Evolutionary conservation across 345 rosid species (phyloP).

Genomic region (Cardamine chenopodiifolia): DNA sequence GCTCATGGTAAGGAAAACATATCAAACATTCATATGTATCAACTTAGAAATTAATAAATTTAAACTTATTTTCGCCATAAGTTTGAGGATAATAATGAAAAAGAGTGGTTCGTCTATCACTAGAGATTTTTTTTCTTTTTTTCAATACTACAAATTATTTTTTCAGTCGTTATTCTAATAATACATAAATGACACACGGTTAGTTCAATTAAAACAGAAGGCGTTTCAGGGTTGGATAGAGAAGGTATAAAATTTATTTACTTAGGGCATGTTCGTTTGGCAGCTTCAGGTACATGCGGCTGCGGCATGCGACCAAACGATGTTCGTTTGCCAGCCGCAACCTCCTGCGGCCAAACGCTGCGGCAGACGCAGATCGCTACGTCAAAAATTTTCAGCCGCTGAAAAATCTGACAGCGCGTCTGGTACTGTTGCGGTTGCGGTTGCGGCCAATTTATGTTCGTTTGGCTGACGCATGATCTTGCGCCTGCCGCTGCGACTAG

Average conservation of each 20-base stretch:
- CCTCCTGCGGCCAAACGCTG: too few relatives aligned
- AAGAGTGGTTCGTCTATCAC: neutral
- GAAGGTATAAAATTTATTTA: constrained; percentile 12
- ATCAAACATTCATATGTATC: neutral
- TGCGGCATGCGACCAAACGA: too few relatives aligned
- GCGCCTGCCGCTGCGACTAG: too few relatives aligned
- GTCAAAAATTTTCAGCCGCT: too few relatives aligned
- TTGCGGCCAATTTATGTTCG: too few relatives aligned
- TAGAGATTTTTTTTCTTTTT: neutral
- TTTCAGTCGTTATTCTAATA: neutral
- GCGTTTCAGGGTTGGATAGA: neutral
- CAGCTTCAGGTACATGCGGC: too few relatives aligned
- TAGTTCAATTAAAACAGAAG: neutral
- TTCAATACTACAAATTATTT: neutral
- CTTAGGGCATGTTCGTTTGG: too few relatives aligned
- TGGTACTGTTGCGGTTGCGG: too few relatives aligned
- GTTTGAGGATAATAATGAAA: neutral
- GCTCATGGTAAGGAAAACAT: neutral
- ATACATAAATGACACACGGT: neutral
- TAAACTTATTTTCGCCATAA: neutral
- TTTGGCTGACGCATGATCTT: too few relatives aligned
- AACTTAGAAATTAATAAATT: neutral
- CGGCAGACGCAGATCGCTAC: too few relatives aligned
- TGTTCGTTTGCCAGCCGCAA: too few relatives aligned
- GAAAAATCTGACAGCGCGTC: too few relatives aligned